Percentiles rank a stretch among this genome's conserved stretches.
Conservation (phyloP, 331 rosid genomes). For the Acacia pycnantha region DNA sequence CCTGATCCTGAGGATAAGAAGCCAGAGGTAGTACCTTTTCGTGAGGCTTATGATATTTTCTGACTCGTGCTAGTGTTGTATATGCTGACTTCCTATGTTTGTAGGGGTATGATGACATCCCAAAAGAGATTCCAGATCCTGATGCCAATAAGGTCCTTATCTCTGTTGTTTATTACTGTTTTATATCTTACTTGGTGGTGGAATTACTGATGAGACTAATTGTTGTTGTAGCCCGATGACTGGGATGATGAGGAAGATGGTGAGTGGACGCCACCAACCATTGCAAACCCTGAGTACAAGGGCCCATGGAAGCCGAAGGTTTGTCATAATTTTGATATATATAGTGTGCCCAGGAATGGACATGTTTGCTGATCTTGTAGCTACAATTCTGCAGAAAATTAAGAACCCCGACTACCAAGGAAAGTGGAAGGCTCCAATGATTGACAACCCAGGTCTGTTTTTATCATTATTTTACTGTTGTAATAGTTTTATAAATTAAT, state of each 20-base stretch:
- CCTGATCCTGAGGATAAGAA: slow-evolving; percentile 95
- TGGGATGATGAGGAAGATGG: slow-evolving; percentile 99
- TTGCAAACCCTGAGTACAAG: slow-evolving; percentile 95
- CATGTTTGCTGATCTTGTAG: slow-evolving; percentile 24
- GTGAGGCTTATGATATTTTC: neutral
- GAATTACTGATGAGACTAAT: slow-evolving; percentile 26
- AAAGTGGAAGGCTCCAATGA: slow-evolving; percentile 96
- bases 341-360: neutral
- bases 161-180: slow-evolving; percentile 13
- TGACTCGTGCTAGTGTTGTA: neutral
- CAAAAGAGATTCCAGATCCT: slow-evolving; percentile 74
- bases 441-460: slow-evolving; percentile 90
- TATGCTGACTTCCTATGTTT: slow-evolving; percentile 27
- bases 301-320: slow-evolving; percentile 99
- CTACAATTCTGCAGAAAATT: slow-evolving; percentile 58
- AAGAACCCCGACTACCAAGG: slow-evolving; percentile 94
- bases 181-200: neutral
- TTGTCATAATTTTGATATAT: slow-evolving; percentile 25
- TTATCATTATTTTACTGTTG: neutral
- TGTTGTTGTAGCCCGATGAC: slow-evolving; percentile 81
- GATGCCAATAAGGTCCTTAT: slow-evolving; percentile 90
- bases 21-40: slow-evolving; percentile 71
- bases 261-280: slow-evolving; percentile 98
- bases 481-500: neutral
- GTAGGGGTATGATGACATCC: slow-evolving; percentile 94